Evolutionary conservation across 2,329 filamentous ascomycete species (phyloP).

Genomic region (Trichoderma aggressivum): DNA sequence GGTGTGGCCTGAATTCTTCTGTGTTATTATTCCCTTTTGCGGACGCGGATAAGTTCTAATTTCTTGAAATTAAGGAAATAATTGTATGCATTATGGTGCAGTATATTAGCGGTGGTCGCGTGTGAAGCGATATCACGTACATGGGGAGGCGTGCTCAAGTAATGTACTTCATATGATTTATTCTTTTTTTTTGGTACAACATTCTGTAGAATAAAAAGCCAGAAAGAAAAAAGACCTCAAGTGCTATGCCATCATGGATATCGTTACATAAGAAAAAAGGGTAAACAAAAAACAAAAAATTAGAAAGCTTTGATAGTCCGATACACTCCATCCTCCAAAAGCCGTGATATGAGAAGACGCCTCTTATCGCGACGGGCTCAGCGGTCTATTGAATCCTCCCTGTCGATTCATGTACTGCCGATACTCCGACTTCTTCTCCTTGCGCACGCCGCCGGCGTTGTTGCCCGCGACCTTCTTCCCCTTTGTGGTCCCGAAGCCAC

Average conservation of each 20-base stretch:
- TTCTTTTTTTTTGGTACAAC: not conserved
- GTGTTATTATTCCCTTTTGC: not conserved
- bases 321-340: not conserved
- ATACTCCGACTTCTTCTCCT: conserved; percentile 93
- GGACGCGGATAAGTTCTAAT: not conserved
- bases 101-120: not conserved
- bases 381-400: conserved; percentile 76
- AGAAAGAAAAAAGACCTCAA: not conserved
- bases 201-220: not conserved
- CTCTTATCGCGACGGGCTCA: conserved; percentile 53
- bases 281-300: not conserved
- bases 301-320: not conserved
- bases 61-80: not conserved
- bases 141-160: not conserved
- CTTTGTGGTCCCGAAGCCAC: conserved; percentile 81
- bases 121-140: not conserved
- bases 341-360: not conserved
- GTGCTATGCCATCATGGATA: conserved; percentile 16
- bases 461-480: conserved; percentile 87
- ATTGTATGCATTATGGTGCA: not conserved
- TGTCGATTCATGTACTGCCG: conserved; percentile 93
- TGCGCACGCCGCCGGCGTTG: conserved; percentile 74
- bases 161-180: not conserved
- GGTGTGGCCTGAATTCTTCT: not conserved
- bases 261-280: not conserved